phyloP scores from a whole-genome alignment of 1,284 basidiomycete species.

The Caloboletus firmus region DNA sequence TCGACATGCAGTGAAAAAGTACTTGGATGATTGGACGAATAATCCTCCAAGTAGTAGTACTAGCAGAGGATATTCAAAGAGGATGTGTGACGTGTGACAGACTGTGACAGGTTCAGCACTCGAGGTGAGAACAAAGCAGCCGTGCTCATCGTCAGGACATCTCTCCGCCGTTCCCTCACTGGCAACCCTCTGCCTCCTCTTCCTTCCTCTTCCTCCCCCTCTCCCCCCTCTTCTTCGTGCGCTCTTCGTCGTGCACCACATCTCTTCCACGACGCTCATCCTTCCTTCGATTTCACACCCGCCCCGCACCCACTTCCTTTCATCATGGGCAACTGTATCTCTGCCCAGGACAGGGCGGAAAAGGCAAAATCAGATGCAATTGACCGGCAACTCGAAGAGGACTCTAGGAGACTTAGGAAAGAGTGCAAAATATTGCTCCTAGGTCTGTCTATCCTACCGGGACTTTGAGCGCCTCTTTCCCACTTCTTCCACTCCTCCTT shows the following conservation, averaged over 20 bases:
- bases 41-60: too few species aligned
- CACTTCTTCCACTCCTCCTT: neutral
- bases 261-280: neutral
- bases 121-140: slow-evolving; percentile 30
- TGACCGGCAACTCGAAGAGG: slow-evolving; percentile 73
- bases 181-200: neutral
- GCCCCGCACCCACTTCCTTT: neutral
- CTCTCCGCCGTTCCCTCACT: slow-evolving; percentile 19
- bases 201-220: neutral
- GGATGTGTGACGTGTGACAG: slow-evolving; percentile 20
- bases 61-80: too few species aligned
- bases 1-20: neutral
- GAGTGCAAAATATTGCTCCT: slow-evolving; percentile 95
- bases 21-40: neutral
- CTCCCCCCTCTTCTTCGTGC: too few species aligned
- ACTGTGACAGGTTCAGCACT: slow-evolving; percentile 18
- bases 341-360: slow-evolving; percentile 56
- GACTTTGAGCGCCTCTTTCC: slow-evolving; percentile 12
- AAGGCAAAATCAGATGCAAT: slow-evolving; percentile 71
- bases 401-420: slow-evolving; percentile 73
- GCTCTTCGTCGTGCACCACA: neutral
- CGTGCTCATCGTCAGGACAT: slow-evolving; percentile 20
- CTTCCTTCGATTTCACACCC: neutral
- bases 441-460: slow-evolving; percentile 52
- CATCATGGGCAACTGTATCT: slow-evolving; percentile 67